Evolutionary conservation across 2,329 filamentous ascomycete genomes (phyloP), one percentile per base, ranked within the genome.

Genomic region (Whalleya microplaca): DNA sequence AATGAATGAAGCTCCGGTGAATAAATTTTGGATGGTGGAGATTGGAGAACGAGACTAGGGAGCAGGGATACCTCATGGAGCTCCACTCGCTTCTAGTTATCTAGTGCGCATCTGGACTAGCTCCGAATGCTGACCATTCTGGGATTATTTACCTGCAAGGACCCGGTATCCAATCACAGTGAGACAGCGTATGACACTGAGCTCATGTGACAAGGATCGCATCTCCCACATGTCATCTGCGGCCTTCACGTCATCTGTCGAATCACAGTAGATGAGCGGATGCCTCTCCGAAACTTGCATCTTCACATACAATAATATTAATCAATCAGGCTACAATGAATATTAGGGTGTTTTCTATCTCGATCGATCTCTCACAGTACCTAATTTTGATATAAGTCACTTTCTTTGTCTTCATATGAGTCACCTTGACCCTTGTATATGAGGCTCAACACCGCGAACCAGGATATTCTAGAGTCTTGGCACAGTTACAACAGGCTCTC

Each of bases 151-250:
- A 37, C 32, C 6, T 16, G 32, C 32, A 37, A 29, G 32, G 32
- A 16, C 32, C 32, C 32, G 9, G 10, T 37, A 14, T 7, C 32
- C 32, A 37, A 37, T 37, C 32, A 37, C 14, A 37, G 32, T 16
- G 4, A 6, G 32, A 37, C 32, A 37, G 32, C 32, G 32, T 37
- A 37, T 37, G 32, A 37, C 14, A 37, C 60, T 56, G 59, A 58
- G 58, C 60, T 58, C 44, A 56, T 20, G 54, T 21, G 16, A 45
- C 46, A 23, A 44, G 45, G 49, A 42, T 21, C 46, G 54, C 46
- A 60, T 52, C 59, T 57, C 51, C 56, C 53, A 57, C 4, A 9
- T 9, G 60, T 62, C 60, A 62, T 42, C 54, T 51, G 60, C 59
- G 48, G 46, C 48, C 48, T 53, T 48, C 43, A 58, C 42, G 49